Conservation (phyloP, 108 stramenopile species). For the Nitzschia inconspicua region DNA sequence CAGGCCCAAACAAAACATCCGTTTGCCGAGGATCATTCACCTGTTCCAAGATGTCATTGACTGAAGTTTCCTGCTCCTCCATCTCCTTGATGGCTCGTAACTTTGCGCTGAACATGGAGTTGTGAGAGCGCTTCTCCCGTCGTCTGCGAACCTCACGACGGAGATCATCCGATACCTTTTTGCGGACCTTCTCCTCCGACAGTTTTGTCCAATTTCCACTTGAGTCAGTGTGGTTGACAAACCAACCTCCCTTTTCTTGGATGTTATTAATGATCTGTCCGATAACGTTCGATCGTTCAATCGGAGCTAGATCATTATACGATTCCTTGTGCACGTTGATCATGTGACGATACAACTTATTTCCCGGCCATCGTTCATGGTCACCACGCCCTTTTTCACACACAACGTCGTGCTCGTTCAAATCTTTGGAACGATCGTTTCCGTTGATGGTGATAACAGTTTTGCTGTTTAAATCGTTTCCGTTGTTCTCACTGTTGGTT, state of each 20-base stretch:
- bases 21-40: slow-evolving; percentile 27
- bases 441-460: slow-evolving; percentile 25
- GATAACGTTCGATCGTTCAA: slow-evolving; percentile 32
- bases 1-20: slow-evolving; percentile 37
- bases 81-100: slow-evolving; percentile 29
- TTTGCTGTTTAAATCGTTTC: no score
- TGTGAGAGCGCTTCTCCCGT: slow-evolving; percentile 33
- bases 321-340: slow-evolving; percentile 28
- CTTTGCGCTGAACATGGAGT: slow-evolving; percentile 30
- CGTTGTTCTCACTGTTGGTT: no score
- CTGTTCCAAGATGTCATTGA: slow-evolving; percentile 7
- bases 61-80: slow-evolving; percentile 11
- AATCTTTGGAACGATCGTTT: slow-evolving; percentile 13
- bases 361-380: slow-evolving; percentile 36
- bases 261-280: slow-evolving; percentile 20
- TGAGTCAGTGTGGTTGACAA: slow-evolving; percentile 24
- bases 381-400: slow-evolving; percentile 41
- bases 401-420: slow-evolving; percentile 36
- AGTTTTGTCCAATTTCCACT: slow-evolving; percentile 27
- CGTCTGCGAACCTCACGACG: slow-evolving; percentile 32
- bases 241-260: slow-evolving; percentile 36
- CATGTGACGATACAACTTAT: slow-evolving; percentile 29
- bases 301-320: slow-evolving; percentile 38
- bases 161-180: slow-evolving; percentile 41
- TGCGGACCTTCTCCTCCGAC: slow-evolving; percentile 36